Conservation (phyloP, 768 basidiomycete species). For the Pisolithus orientalis region DNA sequence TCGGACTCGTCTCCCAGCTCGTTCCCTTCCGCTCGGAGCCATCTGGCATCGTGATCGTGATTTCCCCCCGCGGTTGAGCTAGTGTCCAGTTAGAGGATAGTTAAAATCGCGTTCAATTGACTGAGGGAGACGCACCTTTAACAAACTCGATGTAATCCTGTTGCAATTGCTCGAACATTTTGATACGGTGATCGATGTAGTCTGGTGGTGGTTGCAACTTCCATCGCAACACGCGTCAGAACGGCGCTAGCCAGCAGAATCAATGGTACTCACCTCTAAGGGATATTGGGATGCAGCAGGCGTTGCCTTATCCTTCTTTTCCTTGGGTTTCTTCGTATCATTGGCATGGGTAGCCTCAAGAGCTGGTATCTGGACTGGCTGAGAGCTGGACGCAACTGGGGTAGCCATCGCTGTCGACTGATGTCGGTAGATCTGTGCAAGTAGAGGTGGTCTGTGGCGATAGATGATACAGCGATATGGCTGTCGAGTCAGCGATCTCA, state of each 20-base stretch:
- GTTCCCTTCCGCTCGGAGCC: slow-evolving; percentile 78
- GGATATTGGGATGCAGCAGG: slow-evolving; percentile 41
- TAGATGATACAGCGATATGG: slow-evolving; percentile 18
- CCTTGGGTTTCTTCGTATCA: slow-evolving; percentile 38
- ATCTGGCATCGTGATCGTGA: slow-evolving; percentile 80
- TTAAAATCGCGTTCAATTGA: neutral
- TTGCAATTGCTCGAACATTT: slow-evolving; percentile 84
- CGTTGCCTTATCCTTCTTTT: slow-evolving; percentile 33
- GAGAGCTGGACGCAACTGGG: slow-evolving; percentile 49
- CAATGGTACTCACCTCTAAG: slow-evolving; percentile 47
- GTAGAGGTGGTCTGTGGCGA: slow-evolving; percentile 6
- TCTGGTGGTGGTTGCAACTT: slow-evolving; percentile 79
- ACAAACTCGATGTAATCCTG: slow-evolving; percentile 77
- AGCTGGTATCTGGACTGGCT: slow-evolving; percentile 41
- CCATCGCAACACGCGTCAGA: neutral
- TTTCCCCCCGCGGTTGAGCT: slow-evolving; percentile 78
- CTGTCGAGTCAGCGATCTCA: slow-evolving; percentile 29
- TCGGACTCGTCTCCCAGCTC: slow-evolving; percentile 92
- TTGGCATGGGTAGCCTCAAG: slow-evolving; percentile 38
- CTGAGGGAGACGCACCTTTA: slow-evolving; percentile 43
- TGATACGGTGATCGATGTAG: slow-evolving; percentile 86
- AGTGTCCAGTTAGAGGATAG: neutral
- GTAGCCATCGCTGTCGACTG: slow-evolving; percentile 45
- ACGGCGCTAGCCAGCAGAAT: neutral
- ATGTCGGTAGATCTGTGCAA: slow-evolving; percentile 8